Percentiles rank a stretch among this genome's conserved stretches.
phyloP scores from a whole-genome alignment of 1,284 basidiomycete species.

The Pholiota adiposa region DNA sequence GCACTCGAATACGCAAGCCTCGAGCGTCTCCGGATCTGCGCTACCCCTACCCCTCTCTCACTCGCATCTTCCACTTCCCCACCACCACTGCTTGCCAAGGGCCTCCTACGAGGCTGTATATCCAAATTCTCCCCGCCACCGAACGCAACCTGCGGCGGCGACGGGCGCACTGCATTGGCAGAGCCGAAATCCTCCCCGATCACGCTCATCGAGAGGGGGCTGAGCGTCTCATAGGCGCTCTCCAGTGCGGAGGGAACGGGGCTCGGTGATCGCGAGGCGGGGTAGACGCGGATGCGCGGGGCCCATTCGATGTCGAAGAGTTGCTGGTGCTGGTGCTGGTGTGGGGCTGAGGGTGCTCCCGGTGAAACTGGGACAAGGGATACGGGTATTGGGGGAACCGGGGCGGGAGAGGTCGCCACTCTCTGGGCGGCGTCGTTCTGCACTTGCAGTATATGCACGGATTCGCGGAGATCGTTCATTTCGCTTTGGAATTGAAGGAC shows the following conservation, averaged over 20 bases:
- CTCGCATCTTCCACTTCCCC: not conserved
- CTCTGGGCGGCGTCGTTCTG: not conserved
- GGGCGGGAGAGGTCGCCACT: too few species aligned
- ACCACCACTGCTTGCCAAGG: not conserved
- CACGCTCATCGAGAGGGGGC: not conserved
- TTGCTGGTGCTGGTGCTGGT: not conserved
- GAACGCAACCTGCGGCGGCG: too few species aligned
- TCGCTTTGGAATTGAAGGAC: constrained; percentile 12
- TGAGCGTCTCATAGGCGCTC: not conserved
- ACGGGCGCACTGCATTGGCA: too few species aligned
- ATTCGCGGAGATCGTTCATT: constrained; percentile 10
- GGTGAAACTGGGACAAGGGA: too few species aligned
- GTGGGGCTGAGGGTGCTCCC: too few species aligned
- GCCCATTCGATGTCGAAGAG: not conserved
- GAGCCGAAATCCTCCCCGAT: not conserved
- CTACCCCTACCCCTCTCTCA: not conserved
- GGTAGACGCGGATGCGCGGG: constrained; percentile 3
- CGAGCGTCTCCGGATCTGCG: not conserved
- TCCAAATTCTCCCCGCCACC: too few species aligned
- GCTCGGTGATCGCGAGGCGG: constrained; percentile 1
- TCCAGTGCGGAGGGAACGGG: not conserved
- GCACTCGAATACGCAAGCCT: not conserved
- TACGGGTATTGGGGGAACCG: too few species aligned
- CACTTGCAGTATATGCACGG: not conserved
- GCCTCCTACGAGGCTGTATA: too few species aligned